phyloP scores from a whole-genome alignment of 805 yeast genomes.

The Sugiyamaella floridensis region DNA sequence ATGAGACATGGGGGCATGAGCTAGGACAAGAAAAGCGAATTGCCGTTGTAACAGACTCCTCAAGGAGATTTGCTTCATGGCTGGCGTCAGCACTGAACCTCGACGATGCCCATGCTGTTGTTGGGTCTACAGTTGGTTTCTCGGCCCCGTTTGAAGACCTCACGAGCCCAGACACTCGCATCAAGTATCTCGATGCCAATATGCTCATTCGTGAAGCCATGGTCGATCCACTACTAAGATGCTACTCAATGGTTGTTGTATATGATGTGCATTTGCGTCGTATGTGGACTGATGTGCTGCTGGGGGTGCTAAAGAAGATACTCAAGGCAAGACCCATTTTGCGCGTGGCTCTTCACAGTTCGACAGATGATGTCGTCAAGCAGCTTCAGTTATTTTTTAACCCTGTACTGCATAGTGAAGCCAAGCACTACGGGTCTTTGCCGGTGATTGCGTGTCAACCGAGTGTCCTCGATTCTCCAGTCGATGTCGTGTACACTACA shows the following conservation, averaged over 20 bases:
- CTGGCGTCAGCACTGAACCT: not conserved
- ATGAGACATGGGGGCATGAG: not conserved
- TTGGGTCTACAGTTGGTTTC: constrained; percentile 50
- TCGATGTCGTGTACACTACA: constrained; percentile 56
- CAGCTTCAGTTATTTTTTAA: not conserved
- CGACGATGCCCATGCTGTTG: not conserved
- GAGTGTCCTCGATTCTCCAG: constrained; percentile 25
- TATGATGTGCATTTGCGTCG: constrained; percentile 86
- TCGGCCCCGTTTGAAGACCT: constrained; percentile 68
- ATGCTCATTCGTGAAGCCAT: constrained; percentile 63
- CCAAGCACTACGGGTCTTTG: not conserved
- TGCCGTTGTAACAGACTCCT: constrained; percentile 2
- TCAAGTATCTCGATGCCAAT: constrained; percentile 81
- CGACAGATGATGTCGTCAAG: constrained; percentile 1
- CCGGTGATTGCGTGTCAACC: not conserved
- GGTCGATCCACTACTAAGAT: constrained; percentile 49
- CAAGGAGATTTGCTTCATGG: constrained; percentile 5
- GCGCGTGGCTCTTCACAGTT: constrained; percentile 8
- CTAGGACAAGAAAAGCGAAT: not conserved
- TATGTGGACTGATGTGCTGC: constrained; percentile 62
- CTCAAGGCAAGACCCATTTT: constrained; percentile 51
- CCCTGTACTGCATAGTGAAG: not conserved
- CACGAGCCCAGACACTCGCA: constrained; percentile 45
- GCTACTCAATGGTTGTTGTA: constrained; percentile 65
- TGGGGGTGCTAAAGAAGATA: constrained; percentile 59